A percentile compares a stretch with the other conserved stretches of the same genome.
These are phyloP conservation scores for Penicillium turbatum DNA, from an alignment of 495 filamentous ascomycete genomes.

Conservation along the genomic window DNA sequence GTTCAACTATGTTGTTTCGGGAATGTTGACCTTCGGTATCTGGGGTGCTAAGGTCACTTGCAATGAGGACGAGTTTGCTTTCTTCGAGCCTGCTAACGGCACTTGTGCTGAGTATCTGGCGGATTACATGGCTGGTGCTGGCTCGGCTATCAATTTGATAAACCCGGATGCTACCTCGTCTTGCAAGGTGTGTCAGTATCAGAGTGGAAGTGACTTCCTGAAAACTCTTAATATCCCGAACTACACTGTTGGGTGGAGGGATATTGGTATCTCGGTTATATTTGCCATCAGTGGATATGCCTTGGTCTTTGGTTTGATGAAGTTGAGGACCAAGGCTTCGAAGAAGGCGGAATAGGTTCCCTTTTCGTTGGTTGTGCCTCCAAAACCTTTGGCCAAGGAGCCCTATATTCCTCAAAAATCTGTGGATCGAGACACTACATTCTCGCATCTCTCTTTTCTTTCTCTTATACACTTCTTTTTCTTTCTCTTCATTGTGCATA, in stretches of 20 bases:
- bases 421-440: not conserved
- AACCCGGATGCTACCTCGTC: constrained; percentile 46
- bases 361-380: not conserved
- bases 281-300: constrained; percentile 46
- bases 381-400: too few relatives aligned
- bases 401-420: not conserved
- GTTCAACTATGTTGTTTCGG: constrained; percentile 63
- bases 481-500: not conserved
- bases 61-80: constrained; percentile 51
- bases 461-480: not conserved
- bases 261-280: constrained; percentile 41
- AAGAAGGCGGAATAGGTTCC: constrained; percentile 35
- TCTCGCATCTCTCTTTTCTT: not conserved
- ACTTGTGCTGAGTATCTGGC: constrained; percentile 57
- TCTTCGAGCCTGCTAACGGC: constrained; percentile 50
- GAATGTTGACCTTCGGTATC: constrained; percentile 55
- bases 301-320: constrained; percentile 49
- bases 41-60: constrained; percentile 56
- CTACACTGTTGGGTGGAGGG: constrained; percentile 45
- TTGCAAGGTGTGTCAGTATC: constrained; percentile 59
- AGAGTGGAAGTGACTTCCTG: constrained; percentile 38
- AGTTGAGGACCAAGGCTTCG: constrained; percentile 37
- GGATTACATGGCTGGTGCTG: constrained; percentile 42
- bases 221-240: constrained; percentile 32
- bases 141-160: constrained; percentile 47